phyloP scores from a whole-genome alignment of 768 basidiomycete species.

The Mycena pura region DNA sequence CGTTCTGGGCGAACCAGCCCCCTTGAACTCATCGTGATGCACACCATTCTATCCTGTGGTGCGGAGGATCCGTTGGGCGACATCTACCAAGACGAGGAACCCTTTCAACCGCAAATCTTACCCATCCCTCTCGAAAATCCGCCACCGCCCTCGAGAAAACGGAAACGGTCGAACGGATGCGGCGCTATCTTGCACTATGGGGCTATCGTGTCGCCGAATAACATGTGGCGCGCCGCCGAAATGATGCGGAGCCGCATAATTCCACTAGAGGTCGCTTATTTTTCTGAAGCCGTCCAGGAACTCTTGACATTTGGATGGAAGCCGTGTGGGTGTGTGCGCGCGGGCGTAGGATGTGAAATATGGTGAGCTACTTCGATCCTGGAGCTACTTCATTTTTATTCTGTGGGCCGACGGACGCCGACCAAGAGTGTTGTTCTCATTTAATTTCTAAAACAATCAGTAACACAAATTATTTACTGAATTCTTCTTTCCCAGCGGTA shows the following conservation, averaged over 20 bases:
- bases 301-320: background rate
- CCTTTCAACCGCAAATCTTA: background rate
- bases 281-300: background rate
- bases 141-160: background rate
- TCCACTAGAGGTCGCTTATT: background rate
- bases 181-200: background rate
- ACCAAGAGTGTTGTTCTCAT: too few species aligned
- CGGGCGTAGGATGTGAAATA: background rate
- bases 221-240: constrained; percentile 13
- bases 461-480: too few species aligned
- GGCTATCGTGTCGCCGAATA: constrained; percentile 2
- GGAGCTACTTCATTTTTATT: too few species aligned
- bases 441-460: too few species aligned
- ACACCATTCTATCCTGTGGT: background rate
- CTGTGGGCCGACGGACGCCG: too few species aligned
- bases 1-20: too few species aligned
- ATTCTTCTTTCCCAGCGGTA: background rate
- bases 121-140: background rate
- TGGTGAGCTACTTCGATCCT: background rate
- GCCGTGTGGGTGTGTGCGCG: background rate
- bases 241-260: background rate
- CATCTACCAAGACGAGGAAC: background rate
- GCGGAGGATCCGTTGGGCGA: constrained; percentile 6
- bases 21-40: too few species aligned
- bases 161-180: constrained; percentile 4